These are phyloP conservation scores for Heliophila coronopifolia DNA, from an alignment of 441 rosid genomes.

Conservation along the genomic window DNA sequence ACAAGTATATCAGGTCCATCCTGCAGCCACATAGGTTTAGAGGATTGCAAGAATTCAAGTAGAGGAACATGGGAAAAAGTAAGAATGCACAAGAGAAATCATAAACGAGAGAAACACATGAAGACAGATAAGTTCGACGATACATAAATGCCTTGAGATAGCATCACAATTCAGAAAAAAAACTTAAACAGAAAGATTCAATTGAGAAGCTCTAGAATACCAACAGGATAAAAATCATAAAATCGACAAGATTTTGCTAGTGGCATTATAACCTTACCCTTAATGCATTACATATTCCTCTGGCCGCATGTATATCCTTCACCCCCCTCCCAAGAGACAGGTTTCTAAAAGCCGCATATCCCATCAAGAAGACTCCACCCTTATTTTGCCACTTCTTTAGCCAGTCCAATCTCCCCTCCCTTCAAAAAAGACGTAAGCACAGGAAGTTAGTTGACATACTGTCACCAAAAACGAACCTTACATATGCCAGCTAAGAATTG, in stretches of 20 bases:
- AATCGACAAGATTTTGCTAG: neutral
- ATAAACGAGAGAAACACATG: neutral
- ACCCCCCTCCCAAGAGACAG: constrained; percentile 82
- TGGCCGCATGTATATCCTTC: constrained; percentile 66
- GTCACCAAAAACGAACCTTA: neutral
- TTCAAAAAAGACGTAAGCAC: constrained; percentile 24
- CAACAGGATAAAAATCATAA: neutral
- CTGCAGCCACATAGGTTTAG: constrained; percentile 37
- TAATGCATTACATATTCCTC: constrained; percentile 69
- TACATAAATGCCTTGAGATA: constrained; percentile 4
- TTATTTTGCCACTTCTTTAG: constrained; percentile 85
- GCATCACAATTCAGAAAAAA: neutral
- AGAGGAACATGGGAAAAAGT: neutral
- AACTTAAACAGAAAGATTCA: neutral
- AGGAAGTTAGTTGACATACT: constrained; percentile 18
- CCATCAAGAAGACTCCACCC: constrained; percentile 92
- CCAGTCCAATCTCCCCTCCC: constrained; percentile 81
- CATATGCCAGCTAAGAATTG: neutral
- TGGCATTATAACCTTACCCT: constrained; percentile 47
- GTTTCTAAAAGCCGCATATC: constrained; percentile 87
- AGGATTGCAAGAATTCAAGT: constrained; percentile 12
- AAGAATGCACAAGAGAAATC: neutral
- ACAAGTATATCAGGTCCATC: constrained; percentile 99
- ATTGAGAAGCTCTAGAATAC: neutral
- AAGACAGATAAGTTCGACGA: neutral